Base-by-base conservation (phyloP, 2,329 filamentous ascomycete genomes). In the Coniochaeta pulveracea region DNA sequence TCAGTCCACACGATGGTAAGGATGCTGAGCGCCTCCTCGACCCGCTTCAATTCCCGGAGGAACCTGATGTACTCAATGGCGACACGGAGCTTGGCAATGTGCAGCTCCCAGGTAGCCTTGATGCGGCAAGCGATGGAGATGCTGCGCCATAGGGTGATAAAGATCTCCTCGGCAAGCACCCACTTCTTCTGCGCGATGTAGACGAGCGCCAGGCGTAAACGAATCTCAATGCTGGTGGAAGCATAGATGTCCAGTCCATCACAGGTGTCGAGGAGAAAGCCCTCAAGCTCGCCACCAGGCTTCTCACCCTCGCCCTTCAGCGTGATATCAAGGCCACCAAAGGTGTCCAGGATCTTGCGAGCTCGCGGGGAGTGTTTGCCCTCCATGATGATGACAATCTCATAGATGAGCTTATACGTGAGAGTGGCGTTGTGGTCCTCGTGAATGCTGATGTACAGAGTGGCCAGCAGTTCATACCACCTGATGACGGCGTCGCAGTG, bases 1-100 rank as follows among this genome's bases (percentile, higher is more conserved):
- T 61, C 58, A 1, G 51, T 51, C 56, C 57, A 61, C 6, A 61
- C 41, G 19, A 54, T 57, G 19, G 59, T 51, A 34, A 61, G 46
- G 8, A 61, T 57, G 29, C 51, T 60, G 22, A 44, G 47, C 3
- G 58, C 55, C 33, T 61, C 58, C 16, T 57, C 50, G 6, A 36
- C 35, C 2, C 56, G 55, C 19, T 51, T 45, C 9, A 46, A 38
- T 10, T 46, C 40, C 14, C 46, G 43, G 17, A 61, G 40, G 36
- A 57, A 60, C 26, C 44, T 42, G 32, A 51, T 41, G 33, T 61
- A 61, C 38, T 55, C 51, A 3, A 60, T 43, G 2, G 56, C 55
- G 32, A 61, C 55, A 35, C 49, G 48, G 26, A 61, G 49, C 41
- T 57, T 58, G 30, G 50, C 43, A 3, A 57, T 40, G 26, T 59